Evolutionary conservation across 1,284 basidiomycete genomes (phyloP).

Genomic region (Ceratobasidium sp.): DNA sequence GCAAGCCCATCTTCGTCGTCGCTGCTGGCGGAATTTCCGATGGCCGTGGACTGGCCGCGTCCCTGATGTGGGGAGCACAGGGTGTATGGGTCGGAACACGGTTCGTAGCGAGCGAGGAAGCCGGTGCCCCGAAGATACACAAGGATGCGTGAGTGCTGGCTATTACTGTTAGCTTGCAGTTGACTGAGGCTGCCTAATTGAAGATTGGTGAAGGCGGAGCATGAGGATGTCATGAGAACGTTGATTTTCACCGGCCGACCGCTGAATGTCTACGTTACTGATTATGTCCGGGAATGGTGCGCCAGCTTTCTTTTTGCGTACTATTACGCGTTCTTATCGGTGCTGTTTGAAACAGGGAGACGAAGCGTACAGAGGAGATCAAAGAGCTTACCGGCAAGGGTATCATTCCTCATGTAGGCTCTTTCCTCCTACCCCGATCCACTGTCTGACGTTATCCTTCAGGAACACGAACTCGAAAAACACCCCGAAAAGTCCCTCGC

Average conservation of each 20-base stretch:
- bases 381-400: slow-evolving; percentile 49
- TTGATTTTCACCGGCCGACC: slow-evolving; percentile 92
- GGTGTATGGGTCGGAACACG: slow-evolving; percentile 93
- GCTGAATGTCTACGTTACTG: slow-evolving; percentile 83
- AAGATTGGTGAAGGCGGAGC: slow-evolving; percentile 70
- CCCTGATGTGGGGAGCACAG: slow-evolving; percentile 86
- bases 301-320: slow-evolving; percentile 52
- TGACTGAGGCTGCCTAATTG: neutral
- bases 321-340: neutral
- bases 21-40: slow-evolving; percentile 91
- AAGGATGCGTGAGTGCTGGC: slow-evolving; percentile 71
- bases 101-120: slow-evolving; percentile 88
- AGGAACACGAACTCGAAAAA: slow-evolving; percentile 46
- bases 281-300: slow-evolving; percentile 84
- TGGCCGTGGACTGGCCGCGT: slow-evolving; percentile 87
- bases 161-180: slow-evolving; percentile 59
- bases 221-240: slow-evolving; percentile 81
- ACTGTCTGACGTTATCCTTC: neutral
- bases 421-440: neutral
- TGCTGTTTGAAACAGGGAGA: slow-evolving; percentile 44
- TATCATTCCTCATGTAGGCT: slow-evolving; percentile 47
- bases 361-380: slow-evolving; percentile 49
- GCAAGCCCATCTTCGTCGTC: slow-evolving; percentile 83
- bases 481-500: slow-evolving; percentile 48
- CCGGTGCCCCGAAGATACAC: slow-evolving; percentile 84